Conservation (phyloP, 225 moss, liverwort and hornwort genomes). For the Marchantia paleacea region DNA sequence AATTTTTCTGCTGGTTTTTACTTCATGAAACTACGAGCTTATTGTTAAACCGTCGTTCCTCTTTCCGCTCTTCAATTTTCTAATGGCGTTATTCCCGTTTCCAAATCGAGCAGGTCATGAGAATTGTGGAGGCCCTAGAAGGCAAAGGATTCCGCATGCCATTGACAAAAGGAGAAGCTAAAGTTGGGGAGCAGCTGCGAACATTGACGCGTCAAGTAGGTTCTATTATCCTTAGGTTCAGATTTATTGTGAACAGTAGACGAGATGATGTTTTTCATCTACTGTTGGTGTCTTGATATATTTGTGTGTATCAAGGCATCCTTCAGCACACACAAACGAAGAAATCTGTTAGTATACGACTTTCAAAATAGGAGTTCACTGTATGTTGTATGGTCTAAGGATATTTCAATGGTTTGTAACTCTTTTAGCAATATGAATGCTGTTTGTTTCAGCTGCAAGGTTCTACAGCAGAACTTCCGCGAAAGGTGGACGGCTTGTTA, state of each 20-base stretch:
- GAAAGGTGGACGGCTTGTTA: conserved; percentile 73
- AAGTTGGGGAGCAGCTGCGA: conserved; percentile 75
- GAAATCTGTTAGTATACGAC: neutral
- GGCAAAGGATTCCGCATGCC: conserved; percentile 82
- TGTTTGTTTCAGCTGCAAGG: conserved; percentile 70
- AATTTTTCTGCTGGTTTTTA: neutral
- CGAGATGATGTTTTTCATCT: neutral
- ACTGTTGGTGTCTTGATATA: neutral
- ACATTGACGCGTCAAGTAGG: conserved; percentile 68
- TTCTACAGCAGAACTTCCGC: conserved; percentile 73
- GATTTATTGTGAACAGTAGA: neutral
- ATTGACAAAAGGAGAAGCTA: conserved; percentile 69
- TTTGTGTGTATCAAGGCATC: neutral
- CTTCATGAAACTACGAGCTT: neutral
- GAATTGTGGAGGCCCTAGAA: conserved; percentile 87
- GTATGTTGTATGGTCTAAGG: neutral
- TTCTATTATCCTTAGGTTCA: neutral
- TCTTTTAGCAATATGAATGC: neutral
- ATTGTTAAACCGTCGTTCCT: neutral
- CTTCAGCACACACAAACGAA: neutral
- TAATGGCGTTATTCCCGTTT: neutral
- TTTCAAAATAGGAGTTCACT: neutral
- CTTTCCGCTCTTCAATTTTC: neutral
- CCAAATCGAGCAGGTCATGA: conserved; percentile 54
- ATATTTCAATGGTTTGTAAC: neutral